A percentile compares a stretch with the other conserved stretches of the same genome.
phyloP scores from a whole-genome alignment of 2,329 filamentous ascomycete genomes.

The Epichloe sp. region DNA sequence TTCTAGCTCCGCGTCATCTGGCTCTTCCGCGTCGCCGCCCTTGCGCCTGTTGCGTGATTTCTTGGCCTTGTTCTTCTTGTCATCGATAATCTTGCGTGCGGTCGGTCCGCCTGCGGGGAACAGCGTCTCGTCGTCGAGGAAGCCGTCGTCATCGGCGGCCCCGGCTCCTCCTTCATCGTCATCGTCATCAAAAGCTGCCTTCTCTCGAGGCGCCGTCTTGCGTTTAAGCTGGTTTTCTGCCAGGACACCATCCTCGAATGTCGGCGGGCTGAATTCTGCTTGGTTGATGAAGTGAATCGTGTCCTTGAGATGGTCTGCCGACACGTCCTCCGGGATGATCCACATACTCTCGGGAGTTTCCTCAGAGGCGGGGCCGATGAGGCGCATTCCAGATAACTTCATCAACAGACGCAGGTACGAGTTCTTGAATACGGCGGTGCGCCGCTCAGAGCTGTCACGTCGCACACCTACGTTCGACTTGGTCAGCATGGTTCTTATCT shows the following conservation, averaged over 20 bases:
- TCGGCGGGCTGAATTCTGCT: constrained; percentile 64
- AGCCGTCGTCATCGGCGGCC: constrained; percentile 12
- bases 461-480: constrained; percentile 33
- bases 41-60: constrained; percentile 34
- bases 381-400: constrained; percentile 58
- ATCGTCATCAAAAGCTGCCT: constrained; percentile 57
- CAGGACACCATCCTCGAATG: constrained; percentile 59
- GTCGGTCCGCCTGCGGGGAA: constrained; percentile 61
- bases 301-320: constrained; percentile 53
- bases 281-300: constrained; percentile 60
- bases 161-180: constrained; percentile 33
- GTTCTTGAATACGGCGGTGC: constrained; percentile 76
- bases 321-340: constrained; percentile 57
- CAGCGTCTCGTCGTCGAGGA: constrained; percentile 38
- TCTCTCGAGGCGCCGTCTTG: constrained; percentile 43
- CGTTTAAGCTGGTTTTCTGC: constrained; percentile 71
- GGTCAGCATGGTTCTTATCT: constrained; percentile 4
- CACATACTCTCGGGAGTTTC: constrained; percentile 67
- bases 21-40: constrained; percentile 26
- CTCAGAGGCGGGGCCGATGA: constrained; percentile 38
- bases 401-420: constrained; percentile 76
- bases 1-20: constrained; percentile 50
- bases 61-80: constrained; percentile 41
- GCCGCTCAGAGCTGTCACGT: constrained; percentile 52
- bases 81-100: constrained; percentile 36